These are phyloP conservation scores for Calcarisporium arbuscula DNA, from an alignment of 2,329 filamentous ascomycete genomes.

Conservation along the genomic window DNA sequence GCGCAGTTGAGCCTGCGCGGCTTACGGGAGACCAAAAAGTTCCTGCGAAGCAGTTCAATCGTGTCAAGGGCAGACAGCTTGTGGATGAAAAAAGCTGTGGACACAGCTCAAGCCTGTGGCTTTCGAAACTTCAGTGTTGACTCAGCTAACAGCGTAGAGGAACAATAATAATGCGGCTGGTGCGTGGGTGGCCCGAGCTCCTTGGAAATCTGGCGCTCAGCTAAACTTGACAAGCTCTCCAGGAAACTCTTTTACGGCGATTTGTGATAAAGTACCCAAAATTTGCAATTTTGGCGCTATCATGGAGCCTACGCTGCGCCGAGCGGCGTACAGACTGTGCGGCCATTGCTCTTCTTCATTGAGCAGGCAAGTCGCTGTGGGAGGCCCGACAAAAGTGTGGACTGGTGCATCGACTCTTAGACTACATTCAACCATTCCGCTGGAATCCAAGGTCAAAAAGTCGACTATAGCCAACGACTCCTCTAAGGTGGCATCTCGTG, in stretches of 20 bases:
- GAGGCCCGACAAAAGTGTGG: conserved; percentile 17
- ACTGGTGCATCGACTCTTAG: conserved; percentile 20
- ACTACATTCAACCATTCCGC: conserved; percentile 19
- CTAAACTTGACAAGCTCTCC: no score
- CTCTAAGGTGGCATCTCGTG: conserved; percentile 13
- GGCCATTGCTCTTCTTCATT: conserved; percentile 32
- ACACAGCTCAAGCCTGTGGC: conserved; percentile 15
- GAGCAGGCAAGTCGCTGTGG: conserved; percentile 21
- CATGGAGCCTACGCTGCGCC: conserved; percentile 36
- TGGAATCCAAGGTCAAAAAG: conserved; percentile 12
- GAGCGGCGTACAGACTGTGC: conserved; percentile 32
- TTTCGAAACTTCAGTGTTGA: conserved; percentile 29
- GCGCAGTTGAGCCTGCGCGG: conserved; percentile 47
- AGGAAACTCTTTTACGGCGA: no score
- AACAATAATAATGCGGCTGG: conserved; percentile 30
- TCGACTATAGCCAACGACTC: conserved; percentile 12
- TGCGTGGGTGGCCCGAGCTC: conserved; percentile 22
- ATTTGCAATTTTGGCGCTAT: conserved; percentile 8
- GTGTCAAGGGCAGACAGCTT: no score
- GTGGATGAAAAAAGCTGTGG: conserved; percentile 10
- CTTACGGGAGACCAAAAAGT: no score
- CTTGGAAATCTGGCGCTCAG: conserved; percentile 6
- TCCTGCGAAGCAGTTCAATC: no score
- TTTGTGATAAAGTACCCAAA: no score
- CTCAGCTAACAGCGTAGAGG: no score